phyloP scores from a whole-genome alignment of 2,329 filamentous ascomycete genomes.

The Drechslerella stenobrocha region DNA sequence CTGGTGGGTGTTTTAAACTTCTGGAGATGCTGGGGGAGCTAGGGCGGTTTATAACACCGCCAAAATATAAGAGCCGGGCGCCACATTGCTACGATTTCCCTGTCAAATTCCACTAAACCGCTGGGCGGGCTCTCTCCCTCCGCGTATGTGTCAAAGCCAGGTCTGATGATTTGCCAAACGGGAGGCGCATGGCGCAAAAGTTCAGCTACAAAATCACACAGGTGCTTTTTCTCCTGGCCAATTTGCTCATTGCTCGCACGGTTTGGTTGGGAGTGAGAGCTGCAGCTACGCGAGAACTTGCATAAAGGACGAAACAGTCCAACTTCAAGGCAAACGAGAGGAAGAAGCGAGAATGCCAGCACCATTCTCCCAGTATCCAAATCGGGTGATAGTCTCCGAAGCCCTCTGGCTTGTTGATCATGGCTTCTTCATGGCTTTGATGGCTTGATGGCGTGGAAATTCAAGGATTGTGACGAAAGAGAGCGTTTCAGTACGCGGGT shows the following conservation, averaged over 20 bases:
- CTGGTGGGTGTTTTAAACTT: no score
- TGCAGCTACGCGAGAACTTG: constrained; percentile 48
- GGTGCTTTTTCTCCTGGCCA: constrained; percentile 1
- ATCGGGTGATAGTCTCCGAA: constrained; percentile 47
- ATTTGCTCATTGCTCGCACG: constrained; percentile 31
- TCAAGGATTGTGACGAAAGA: constrained; percentile 47
- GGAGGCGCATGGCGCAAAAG: constrained; percentile 42
- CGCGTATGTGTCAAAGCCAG: constrained; percentile 1
- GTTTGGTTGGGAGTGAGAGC: constrained; percentile 40
- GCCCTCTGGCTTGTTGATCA: constrained; percentile 16
- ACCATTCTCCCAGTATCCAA: constrained; percentile 21
- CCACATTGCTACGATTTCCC: not conserved
- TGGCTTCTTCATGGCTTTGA: constrained; percentile 30
- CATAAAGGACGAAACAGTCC: constrained; percentile 26
- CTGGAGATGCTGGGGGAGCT: not conserved
- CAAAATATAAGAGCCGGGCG: not conserved
- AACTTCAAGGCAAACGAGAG: constrained; percentile 14
- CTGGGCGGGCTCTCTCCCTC: no score
- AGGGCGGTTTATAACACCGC: constrained; percentile 17
- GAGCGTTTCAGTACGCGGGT: constrained; percentile 48
- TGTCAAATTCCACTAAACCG: not conserved
- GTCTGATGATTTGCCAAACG: constrained; percentile 39
- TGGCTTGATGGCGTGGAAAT: constrained; percentile 31
- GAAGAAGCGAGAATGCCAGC: constrained; percentile 35
- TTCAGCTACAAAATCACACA: constrained; percentile 24